Conservation (phyloP, 75 land plant species). For the Picea sitchensis region DNA sequence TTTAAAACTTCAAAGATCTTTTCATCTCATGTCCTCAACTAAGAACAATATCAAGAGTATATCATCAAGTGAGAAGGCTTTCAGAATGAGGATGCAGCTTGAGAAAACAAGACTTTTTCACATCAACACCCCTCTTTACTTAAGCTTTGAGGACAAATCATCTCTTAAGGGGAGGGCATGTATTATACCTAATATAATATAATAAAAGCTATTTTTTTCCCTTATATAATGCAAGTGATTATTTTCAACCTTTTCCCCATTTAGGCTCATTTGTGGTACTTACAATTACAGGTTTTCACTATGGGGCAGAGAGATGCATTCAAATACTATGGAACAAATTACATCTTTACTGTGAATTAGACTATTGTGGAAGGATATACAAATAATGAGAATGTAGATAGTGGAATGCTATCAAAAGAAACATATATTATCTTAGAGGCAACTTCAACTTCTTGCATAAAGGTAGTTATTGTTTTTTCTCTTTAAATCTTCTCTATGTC, state of each 20-base stretch:
- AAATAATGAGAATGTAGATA: conserved; percentile 29
- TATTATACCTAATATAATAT: no score
- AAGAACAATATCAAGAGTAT: no score
- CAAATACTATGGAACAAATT: conserved; percentile 79
- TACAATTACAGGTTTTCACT: conserved; percentile 69
- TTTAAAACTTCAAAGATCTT: no score
- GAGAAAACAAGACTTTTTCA: no score
- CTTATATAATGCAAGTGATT: not conserved
- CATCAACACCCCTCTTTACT: no score
- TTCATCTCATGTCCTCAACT: no score
- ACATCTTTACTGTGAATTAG: conserved; percentile 71
- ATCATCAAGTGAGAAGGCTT: no score
- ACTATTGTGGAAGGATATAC: conserved; percentile 61
- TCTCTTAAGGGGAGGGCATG: no score
- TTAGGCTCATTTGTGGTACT: not conserved
- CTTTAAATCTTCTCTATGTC: not conserved
- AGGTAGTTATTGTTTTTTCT: conserved; percentile 37
- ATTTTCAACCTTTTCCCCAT: not conserved
- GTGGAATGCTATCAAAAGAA: conserved; percentile 55
- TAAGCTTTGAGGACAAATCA: no score
- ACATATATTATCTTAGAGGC: conserved; percentile 82
- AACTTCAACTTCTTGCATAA: conserved; percentile 64
- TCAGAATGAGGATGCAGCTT: no score
- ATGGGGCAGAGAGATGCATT: conserved; percentile 72
- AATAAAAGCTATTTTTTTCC: no score